Base-by-base conservation (phyloP, 139 green algal genomes). In the Chlorella sp. region DNA sequence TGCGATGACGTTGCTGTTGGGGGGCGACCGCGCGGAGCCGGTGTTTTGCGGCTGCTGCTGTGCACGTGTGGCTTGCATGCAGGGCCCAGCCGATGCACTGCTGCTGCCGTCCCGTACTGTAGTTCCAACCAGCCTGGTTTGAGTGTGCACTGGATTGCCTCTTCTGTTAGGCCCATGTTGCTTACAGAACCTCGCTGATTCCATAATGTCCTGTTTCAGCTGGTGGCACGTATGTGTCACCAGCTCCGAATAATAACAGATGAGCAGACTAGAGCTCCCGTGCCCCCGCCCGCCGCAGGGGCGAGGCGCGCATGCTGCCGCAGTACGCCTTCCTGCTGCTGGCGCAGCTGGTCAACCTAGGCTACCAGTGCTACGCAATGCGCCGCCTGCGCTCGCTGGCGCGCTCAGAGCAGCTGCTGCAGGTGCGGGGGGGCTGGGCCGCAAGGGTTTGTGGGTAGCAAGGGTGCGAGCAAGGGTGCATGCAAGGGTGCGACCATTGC, bases 301-400 rank as follows among this genome's bases (percentile, higher is more conserved):
- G 44, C n/a, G 65, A 84, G 22, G 34, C 64, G 32, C 19, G 24
- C 24, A 46, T 26, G 19, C 34, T 88, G 30, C 74, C 84, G 1
- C 76, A 88, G 62, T 85, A 81, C 28, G 48, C n/a, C 26, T 56
- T 88, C 34, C 62, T 88, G 26, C 58, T 88, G 72, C 9, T 58
- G 5, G 74, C 64, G 2, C 84, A 88, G 84, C 74, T 88, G 0
- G 24, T 88, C 5, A 84, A 83, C 67, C 79, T 88, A 19, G 46
- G 28, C 20, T 84, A 65, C 56, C 75, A 80, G 60, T 34, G 2
- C 16, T 48, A 40, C 7, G 43, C 72, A 26, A 83, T 82, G 74
- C 48, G 19, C 28, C 54, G 56, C n/a, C 56, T 87, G 56, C 77
- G 36, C 43, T 77, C 54, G 41, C 30, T 74, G 69, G 60, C 38